These are phyloP conservation scores for Populus tremula DNA, from an alignment of 345 rosid species.

Conservation along the genomic window DNA sequence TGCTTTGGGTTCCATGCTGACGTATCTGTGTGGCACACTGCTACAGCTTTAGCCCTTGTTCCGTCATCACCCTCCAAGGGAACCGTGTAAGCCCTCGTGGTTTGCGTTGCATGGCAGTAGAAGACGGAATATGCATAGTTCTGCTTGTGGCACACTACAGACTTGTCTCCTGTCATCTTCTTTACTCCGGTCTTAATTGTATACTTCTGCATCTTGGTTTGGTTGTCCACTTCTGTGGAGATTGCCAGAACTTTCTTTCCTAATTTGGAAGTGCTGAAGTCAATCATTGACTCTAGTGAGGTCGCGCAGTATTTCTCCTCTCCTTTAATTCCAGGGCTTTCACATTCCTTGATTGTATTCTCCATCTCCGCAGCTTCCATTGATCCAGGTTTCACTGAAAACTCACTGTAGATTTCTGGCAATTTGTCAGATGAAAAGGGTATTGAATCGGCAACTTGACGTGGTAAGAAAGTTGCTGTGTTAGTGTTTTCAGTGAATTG, in stretches of 20 bases:
- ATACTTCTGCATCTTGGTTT: constrained; percentile 45
- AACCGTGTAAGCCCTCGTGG: constrained; percentile 53
- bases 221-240: constrained; percentile 59
- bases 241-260: constrained; percentile 50
- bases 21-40: constrained; percentile 80
- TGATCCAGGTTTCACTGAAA: constrained; percentile 59
- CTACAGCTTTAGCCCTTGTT: constrained; percentile 57
- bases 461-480: constrained; percentile 58
- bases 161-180: constrained; percentile 41
- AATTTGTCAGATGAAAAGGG: constrained; percentile 66
- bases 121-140: constrained; percentile 72
- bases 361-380: constrained; percentile 60
- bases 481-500: constrained; percentile 49
- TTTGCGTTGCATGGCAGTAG: constrained; percentile 66
- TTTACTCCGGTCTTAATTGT: constrained; percentile 36
- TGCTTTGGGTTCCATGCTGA: constrained; percentile 50
- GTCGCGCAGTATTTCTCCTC: constrained; percentile 82
- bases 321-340: constrained; percentile 54
- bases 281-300: constrained; percentile 80
- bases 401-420: constrained; percentile 45
- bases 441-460: constrained; percentile 49
- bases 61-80: constrained; percentile 64
- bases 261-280: constrained; percentile 63
- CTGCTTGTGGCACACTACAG: constrained; percentile 81
- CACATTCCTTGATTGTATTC: constrained; percentile 42